Base-by-base conservation (phyloP, 2,329 filamentous ascomycete genomes). In the Nigrospora oryzae region DNA sequence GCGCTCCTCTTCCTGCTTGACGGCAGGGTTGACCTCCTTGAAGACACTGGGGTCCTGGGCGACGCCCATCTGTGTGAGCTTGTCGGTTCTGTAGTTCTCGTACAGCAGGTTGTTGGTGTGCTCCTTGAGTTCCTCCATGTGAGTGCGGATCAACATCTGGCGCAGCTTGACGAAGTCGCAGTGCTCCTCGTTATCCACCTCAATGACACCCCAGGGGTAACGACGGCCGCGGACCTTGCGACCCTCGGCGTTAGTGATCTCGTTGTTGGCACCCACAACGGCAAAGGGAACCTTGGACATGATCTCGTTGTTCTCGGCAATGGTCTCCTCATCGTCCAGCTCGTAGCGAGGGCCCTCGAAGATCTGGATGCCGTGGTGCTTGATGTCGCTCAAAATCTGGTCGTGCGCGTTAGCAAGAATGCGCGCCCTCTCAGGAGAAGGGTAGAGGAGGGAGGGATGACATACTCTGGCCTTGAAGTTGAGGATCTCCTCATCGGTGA, bases 121-220 rank as follows among this genome's bases (percentile, higher is more conserved):
- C 77, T 98, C 93, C 84, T 98, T 98, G 75, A 98, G 89, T 74
- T 98, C 93, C 68, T 98, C 93, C 93, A 98, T 98, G 79, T 98
- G 93, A 46, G 93, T 98, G 67, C 93, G 87, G 74, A 98, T 97
- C 56, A 98, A 83, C 93, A 98, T 98, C 72, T 98, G 93, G 68
- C 93, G 89, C 50, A 98, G 83, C 83, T 98, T 98, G 71, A 97
- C 93, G 56, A 98, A 98, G 73, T 98, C 93, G 64, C 93, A 98
- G 77, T 98, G 93, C 69, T 98, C 93, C 79, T 98, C 93, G 67
- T 98, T 98, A 72, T 98, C 93, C 52, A 98, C 93, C 72, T 98
- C 93, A 55, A 98, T 96, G 59, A 93, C 83, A 73, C 93, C 93
- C 93, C 93, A 98, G 14, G 93, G 93, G 73, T 97, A 97, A 58